Evolutionary conservation across 2,329 filamentous ascomycete species (phyloP).

Genomic region (Alternaria metachromatica): DNA sequence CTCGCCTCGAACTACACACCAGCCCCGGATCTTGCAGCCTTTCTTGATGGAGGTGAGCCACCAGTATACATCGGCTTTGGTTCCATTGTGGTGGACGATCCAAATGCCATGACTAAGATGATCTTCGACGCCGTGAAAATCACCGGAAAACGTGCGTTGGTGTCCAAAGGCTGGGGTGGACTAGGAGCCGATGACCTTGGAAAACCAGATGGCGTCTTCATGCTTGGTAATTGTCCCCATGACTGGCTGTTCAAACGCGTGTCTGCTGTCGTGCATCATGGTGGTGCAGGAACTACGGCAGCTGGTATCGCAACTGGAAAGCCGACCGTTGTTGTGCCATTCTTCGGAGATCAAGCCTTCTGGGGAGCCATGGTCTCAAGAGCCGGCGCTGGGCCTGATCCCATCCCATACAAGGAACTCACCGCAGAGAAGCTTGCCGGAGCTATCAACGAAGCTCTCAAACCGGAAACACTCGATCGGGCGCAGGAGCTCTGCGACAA

Average conservation of each 20-base stretch:
- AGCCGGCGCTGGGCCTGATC: slow-evolving; percentile 51
- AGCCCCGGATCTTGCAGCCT: slow-evolving; percentile 47
- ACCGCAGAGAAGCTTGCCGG: slow-evolving; percentile 49
- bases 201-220: slow-evolving; percentile 78
- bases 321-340: slow-evolving; percentile 83
- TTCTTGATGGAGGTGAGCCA: slow-evolving; percentile 48
- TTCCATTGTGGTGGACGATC: slow-evolving; percentile 52
- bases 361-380: slow-evolving; percentile 52
- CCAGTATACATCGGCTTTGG: slow-evolving; percentile 54
- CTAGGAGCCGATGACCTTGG: slow-evolving; percentile 70
- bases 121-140: slow-evolving; percentile 54
- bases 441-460: slow-evolving; percentile 47
- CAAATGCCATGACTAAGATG: slow-evolving; percentile 50
- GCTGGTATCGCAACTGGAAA: slow-evolving; percentile 82
- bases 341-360: slow-evolving; percentile 62
- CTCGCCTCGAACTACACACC: slow-evolving; percentile 50
- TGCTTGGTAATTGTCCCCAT: slow-evolving; percentile 85
- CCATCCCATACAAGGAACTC: slow-evolving; percentile 49
- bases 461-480: slow-evolving; percentile 45
- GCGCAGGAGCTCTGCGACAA: slow-evolving; percentile 47
- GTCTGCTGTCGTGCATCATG: slow-evolving; percentile 84
- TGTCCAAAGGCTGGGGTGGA: slow-evolving; percentile 89
- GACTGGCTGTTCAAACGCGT: slow-evolving; percentile 89
- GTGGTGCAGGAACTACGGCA: slow-evolving; percentile 85
- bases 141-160: slow-evolving; percentile 75